Conservation (phyloP, 352 stramenopile species). For the Pythium aphanidermatum region DNA sequence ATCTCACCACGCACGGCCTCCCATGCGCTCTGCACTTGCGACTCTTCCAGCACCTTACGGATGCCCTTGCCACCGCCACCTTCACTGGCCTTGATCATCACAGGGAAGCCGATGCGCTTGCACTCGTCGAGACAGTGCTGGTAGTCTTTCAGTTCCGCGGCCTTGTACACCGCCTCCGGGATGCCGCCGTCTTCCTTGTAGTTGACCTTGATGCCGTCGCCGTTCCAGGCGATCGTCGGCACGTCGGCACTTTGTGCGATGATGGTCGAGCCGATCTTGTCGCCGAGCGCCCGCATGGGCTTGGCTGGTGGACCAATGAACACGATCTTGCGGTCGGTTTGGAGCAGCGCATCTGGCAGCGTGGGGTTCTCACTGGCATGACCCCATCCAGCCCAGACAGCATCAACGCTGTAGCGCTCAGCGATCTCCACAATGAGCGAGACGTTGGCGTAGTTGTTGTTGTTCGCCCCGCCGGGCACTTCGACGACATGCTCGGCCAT, state of each 20-base stretch:
- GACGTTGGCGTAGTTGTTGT: conserved; percentile 99
- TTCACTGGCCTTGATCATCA: conserved; percentile 99
- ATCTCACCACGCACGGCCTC: conserved; percentile 98
- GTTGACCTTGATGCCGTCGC: conserved; percentile 90
- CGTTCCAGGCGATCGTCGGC: conserved; percentile 99
- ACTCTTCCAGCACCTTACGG: conserved; percentile 89
- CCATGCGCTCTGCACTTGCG: conserved; percentile 93
- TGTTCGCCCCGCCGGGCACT: conserved; percentile 99
- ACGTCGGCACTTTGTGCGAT: conserved; percentile 99
- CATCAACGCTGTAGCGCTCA: conserved; percentile 94
- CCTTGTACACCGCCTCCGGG: conserved; percentile 91
- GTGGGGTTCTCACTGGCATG: conserved; percentile 98
- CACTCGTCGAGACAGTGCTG: conserved; percentile 92
- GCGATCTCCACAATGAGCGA: conserved; percentile 98
- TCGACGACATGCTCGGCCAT: conserved; percentile 99
- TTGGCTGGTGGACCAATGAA: conserved; percentile 98
- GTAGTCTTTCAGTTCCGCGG: conserved; percentile 90
- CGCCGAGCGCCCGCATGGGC: conserved; percentile 98
- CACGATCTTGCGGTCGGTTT: conserved; percentile 91
- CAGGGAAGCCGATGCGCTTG: conserved; percentile 95
- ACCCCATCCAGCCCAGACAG: conserved; percentile 98
- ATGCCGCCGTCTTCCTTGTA: conserved; percentile 88
- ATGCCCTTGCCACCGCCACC: conserved; percentile 99
- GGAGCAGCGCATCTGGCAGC: conserved; percentile 93
- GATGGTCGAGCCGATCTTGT: conserved; percentile 99